Percentiles rank a stretch among this genome's conserved stretches.
Evolutionary conservation across 2,329 filamentous ascomycete genomes (phyloP).

Genomic region (Ustilaginoidea virens): DNA sequence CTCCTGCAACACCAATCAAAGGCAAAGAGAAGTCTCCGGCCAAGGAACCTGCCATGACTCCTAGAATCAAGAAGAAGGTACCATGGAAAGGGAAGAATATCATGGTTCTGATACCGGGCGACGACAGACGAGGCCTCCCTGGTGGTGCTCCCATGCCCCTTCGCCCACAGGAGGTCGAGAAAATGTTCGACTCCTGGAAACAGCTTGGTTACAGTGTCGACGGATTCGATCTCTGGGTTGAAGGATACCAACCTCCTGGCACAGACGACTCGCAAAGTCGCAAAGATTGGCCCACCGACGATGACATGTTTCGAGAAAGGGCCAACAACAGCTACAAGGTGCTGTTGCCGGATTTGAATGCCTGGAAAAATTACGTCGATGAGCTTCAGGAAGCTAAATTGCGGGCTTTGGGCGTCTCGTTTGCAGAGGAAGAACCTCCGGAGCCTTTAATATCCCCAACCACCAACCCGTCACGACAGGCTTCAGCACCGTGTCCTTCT

Average conservation of each 20-base stretch:
- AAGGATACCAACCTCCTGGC: conserved; percentile 20
- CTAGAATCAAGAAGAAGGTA: conserved; percentile 54
- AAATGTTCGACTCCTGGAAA: conserved; percentile 51
- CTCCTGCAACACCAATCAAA: conserved; percentile 20
- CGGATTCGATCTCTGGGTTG: conserved; percentile 51
- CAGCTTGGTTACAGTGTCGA: conserved; percentile 52
- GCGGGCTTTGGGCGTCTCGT: conserved; percentile 73
- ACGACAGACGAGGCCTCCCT: conserved; percentile 47
- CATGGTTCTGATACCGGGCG: conserved; percentile 51
- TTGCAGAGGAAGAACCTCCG: conserved; percentile 57
- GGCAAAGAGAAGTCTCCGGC: conserved; percentile 19
- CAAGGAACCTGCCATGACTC: conserved; percentile 28
- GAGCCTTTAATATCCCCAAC: conserved; percentile 51
- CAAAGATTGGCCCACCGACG: conserved; percentile 48
- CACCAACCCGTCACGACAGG: conserved; percentile 47
- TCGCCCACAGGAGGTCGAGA: conserved; percentile 35
- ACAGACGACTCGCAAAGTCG: conserved; percentile 46
- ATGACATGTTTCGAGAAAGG: conserved; percentile 42
- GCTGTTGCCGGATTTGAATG: conserved; percentile 53
- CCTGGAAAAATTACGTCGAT: conserved; percentile 63
- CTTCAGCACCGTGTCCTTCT: conserved; percentile 59
- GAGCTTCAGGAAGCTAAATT: conserved; percentile 83
- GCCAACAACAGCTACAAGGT: conserved; percentile 40
- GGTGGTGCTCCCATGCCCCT: conserved; percentile 40
- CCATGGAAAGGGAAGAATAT: conserved; percentile 64